Conservation (phyloP, 495 filamentous ascomycete species). For the Penicillium ucsense region DNA sequence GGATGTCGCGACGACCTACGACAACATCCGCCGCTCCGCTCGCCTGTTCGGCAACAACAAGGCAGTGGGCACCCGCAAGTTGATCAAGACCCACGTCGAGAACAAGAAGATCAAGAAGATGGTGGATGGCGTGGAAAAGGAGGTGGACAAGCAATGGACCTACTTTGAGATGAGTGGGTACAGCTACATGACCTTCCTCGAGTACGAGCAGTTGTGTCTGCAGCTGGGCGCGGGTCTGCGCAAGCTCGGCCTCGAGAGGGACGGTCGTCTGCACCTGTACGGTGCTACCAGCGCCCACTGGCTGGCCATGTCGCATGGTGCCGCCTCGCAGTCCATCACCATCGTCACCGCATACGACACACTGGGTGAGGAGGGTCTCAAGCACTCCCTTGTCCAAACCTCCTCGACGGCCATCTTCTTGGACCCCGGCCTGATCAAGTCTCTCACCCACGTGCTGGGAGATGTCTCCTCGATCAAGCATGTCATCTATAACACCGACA, state of each 20-base stretch:
- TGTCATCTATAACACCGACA: conserved; percentile 83
- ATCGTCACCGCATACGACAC: conserved; percentile 98
- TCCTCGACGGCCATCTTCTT: conserved; percentile 81
- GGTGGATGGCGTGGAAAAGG: conserved; percentile 76
- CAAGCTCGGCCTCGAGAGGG: conserved; percentile 66
- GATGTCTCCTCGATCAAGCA: conserved; percentile 68
- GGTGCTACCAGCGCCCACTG: conserved; percentile 80
- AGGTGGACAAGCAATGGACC: conserved; percentile 93
- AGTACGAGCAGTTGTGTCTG: conserved; percentile 71
- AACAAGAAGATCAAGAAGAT: conserved; percentile 97
- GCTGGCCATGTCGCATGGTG: conserved; percentile 65
- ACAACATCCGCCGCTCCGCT: conserved; percentile 71
- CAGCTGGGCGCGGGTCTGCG: conserved; percentile 68
- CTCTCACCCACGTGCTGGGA: conserved; percentile 70
- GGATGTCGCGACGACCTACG: conserved; percentile 74
- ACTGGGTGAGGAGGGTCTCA: conserved; percentile 84
- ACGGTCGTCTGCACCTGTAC: conserved; percentile 75
- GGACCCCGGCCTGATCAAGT: conserved; percentile 73
- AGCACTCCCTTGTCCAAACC: conserved; percentile 85
- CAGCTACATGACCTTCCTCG: conserved; percentile 75
- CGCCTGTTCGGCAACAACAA: conserved; percentile 83
- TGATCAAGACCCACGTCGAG: conserved; percentile 81
- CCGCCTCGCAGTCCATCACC: conserved; percentile 82
- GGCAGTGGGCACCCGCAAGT: conserved; percentile 67
- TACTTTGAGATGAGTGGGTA: conserved; percentile 91